Evolutionary conservation across 2,329 filamentous ascomycete genomes (phyloP), one percentile per base, ranked within the genome.

Genomic region (Pseudopyricularia cyperi): DNA sequence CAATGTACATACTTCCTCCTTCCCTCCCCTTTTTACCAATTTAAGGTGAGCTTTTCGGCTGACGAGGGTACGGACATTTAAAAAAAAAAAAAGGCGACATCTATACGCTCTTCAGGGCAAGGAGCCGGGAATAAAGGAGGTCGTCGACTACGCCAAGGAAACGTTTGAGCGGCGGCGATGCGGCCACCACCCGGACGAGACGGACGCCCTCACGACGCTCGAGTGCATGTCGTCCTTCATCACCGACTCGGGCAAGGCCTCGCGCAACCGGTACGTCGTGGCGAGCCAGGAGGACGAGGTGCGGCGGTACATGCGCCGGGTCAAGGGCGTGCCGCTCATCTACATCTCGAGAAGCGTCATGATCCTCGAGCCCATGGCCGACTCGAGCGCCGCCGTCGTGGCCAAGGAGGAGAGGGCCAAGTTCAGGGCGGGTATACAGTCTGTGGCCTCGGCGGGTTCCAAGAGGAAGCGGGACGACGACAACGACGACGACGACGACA

Each of bases 201-300:
- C 85, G 3, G 74, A 87, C 55, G 86, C 87, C 4, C 73, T 90
- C 52, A 76, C 75, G 52, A 77, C 83, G 34, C 63, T 79, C 52
- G 85, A 88, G 57, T 94, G 89, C 63, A 67, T 94, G 46, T 70
- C 71, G 54, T 79, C 77, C 19, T 61, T 65, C 50, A 86, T 95
- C 7, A 81, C 97, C 52, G 90, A 90, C 61, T 93, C 93, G 64
- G 72, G 70, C 50, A 80, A 72, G 55, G 76, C 78, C 37, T 76
- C 77, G 53, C 93, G 93, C 65, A 89, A 89, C 62, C 76, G 84
- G 54, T 91, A 91, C 62, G 79, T 89, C 12, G 82, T 91, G 19
- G 87, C 87, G 8, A 84, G 79, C 55, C 87, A 91, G 65, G 83
- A 85, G 56, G 66, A 72, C 24, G 77, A 80, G 42, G 74, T 87